Base-by-base conservation (phyloP, 768 basidiomycete genomes). In the Suillus decipiens region DNA sequence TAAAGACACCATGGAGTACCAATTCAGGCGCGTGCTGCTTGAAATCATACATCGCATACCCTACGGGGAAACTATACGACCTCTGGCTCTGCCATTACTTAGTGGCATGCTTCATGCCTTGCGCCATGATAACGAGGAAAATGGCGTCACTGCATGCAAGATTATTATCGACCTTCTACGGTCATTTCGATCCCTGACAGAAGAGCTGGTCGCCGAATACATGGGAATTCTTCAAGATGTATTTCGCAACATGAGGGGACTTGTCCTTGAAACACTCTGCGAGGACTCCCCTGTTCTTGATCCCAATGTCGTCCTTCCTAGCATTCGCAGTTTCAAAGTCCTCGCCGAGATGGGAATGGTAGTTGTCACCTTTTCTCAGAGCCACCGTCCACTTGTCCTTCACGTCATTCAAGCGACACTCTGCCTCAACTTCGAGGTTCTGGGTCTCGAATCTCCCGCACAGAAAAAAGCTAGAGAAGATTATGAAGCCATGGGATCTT, bases 41-140 rank as follows among this genome's bases (percentile, higher is more conserved):
- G 93, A 97, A 71, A 93, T 96, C 58, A 78, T 99, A 34, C 91
- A 95, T 76, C 89, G 95, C 47, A 82, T 98, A 14, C 93, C 95
- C 0, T 83, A 88, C 45, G 86, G 85, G 60, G 97, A 99, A 60
- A 79, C 84, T n/a, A 80, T 95, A 24, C 85, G 90, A 45, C 81
- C 84, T 59, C 89, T 91, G 66, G 82, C 86, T 19, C 77, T 82
- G 15, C 73, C 82, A 2, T 84, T 99, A 51, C 90, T 92, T 73
- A 82, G 81, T 61, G 88, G 93, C 59, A 88, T 97, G 87, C 82
- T 98, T 42, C 83, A 93, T 65, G 80, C 95, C 59, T 82, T 99
- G 36, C 88, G 90, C 31, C 80, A 85, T 67, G 97, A 99, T 79
- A 98, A 97, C 73, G 97, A 99, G 77, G 97, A 99, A 73, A 96